A percentile compares a stretch with the other conserved stretches of the same genome.
Conservation (phyloP, 2,329 filamentous ascomycete species). For the Hymenoscyphus albidus region DNA sequence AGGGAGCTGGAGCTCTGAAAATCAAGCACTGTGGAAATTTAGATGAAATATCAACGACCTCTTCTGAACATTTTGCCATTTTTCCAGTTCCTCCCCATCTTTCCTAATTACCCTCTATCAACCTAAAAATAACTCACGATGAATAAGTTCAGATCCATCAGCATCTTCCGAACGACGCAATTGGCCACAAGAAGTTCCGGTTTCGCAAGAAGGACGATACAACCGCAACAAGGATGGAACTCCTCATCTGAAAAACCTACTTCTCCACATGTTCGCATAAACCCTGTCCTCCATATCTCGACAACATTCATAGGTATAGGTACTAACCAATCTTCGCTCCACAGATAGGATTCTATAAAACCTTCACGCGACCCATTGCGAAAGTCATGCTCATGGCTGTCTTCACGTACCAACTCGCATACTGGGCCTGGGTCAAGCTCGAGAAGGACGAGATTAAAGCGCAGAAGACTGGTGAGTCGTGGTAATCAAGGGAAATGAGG, state of each 20-base stretch:
- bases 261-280: conserved; percentile 8
- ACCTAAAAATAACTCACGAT: not conserved
- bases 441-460: conserved; percentile 66
- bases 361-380: conserved; percentile 67
- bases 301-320: conserved; percentile 5
- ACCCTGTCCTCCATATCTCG: conserved; percentile 14
- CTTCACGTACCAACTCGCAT: conserved; percentile 73
- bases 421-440: conserved; percentile 71
- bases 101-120: too few species aligned
- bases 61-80: not conserved
- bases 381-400: conserved; percentile 73
- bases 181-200: not conserved
- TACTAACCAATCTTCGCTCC: not conserved
- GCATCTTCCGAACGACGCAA: not conserved
- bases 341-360: conserved; percentile 67
- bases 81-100: not conserved
- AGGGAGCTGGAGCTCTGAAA: not conserved
- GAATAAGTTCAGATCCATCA: not conserved
- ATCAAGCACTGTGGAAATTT: not conserved
- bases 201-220: not conserved
- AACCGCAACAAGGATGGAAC: conserved; percentile 3
- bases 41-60: not conserved
- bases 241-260: conserved; percentile 7
- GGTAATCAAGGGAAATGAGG: too few species aligned
- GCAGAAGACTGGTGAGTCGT: conserved; percentile 50